Conservation (phyloP, 345 rosid genomes). For the Rhodamnia argentea region DNA sequence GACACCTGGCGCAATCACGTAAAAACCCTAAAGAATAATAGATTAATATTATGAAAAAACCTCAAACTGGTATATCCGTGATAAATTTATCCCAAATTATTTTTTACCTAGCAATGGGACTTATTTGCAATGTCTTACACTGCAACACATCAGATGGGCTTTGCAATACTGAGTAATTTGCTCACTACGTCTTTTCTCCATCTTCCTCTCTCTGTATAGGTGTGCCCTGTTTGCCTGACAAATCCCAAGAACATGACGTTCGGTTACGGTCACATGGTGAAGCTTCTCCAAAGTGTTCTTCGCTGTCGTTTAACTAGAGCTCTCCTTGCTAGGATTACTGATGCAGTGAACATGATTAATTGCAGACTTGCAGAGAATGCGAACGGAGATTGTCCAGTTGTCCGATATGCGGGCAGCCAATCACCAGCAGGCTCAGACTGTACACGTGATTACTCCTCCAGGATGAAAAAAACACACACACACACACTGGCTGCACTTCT, state of each 20-base stretch:
- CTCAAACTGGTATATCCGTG: no score
- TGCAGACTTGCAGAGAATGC: neutral
- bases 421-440: conserved; percentile 5
- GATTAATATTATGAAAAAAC: no score
- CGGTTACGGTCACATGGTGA: conserved; percentile 64
- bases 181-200: neutral
- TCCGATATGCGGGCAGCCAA: conserved; percentile 6
- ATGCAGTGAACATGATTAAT: neutral
- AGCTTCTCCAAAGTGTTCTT: neutral
- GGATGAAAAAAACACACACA: neutral
- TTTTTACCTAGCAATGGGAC: neutral
- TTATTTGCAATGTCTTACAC: neutral
- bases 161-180: neutral
- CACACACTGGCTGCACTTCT: neutral
- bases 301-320: neutral
- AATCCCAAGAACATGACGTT: conserved; percentile 83
- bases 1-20: no score
- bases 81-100: no score
- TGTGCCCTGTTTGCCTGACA: conserved; percentile 76
- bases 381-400: neutral
- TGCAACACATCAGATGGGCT: neutral
- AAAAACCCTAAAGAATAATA: no score
- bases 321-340: neutral
- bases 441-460: neutral
- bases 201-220: conserved; percentile 23